Evolutionary conservation across 495 filamentous ascomycete species (phyloP).

Genomic region (Xylaria nigripes): DNA sequence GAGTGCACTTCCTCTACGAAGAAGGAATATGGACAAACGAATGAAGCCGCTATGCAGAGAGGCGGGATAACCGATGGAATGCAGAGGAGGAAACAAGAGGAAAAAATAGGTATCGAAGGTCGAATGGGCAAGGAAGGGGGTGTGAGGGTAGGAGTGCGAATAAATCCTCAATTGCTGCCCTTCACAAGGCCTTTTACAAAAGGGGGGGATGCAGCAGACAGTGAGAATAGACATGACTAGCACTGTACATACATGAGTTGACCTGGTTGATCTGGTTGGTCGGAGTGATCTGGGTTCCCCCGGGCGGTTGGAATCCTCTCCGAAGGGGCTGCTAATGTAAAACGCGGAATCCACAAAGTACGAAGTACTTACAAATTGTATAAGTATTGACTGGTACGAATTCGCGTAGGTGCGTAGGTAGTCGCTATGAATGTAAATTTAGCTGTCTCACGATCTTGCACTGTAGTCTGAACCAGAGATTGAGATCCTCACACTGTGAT

Average conservation of each 20-base stretch:
- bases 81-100: constrained; percentile 29
- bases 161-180: not conserved
- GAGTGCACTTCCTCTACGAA: constrained; percentile 28
- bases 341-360: not conserved
- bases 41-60: constrained; percentile 28
- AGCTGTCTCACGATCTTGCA: not conserved
- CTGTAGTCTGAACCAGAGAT: not conserved
- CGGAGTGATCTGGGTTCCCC: not conserved
- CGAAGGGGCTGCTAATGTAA: not conserved
- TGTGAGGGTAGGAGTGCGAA: not conserved
- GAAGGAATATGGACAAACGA: constrained; percentile 44
- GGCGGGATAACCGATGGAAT: constrained; percentile 25
- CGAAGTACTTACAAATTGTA: too few relatives aligned
- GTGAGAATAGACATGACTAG: not conserved
- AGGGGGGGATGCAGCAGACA: constrained; percentile 2
- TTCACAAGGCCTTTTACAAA: not conserved
- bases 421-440: not conserved
- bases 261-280: not conserved
- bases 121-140: constrained; percentile 7
- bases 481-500: not conserved
- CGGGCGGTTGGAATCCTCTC: not conserved
- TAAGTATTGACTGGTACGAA: not conserved
- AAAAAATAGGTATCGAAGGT: constrained; percentile 28
- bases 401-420: not conserved
- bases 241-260: not conserved